Evolutionary conservation across 192 early-diverging fungal species (phyloP).

Genomic region (Backusella tuberculispora): DNA sequence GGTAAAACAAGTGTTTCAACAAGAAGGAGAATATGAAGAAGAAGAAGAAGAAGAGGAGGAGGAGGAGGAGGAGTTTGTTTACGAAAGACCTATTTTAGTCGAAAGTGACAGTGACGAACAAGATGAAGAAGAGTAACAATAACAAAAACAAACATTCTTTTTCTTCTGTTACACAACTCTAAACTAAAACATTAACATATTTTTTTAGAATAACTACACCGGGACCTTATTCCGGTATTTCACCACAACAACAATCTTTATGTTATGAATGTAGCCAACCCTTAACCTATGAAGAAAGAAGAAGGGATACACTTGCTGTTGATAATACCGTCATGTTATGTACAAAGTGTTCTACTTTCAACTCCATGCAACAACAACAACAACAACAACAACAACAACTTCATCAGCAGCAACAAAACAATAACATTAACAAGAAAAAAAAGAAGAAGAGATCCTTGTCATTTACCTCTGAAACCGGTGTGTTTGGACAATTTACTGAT

Average conservation of each 20-base stretch:
- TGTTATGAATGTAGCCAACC: not conserved
- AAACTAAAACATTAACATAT: not conserved
- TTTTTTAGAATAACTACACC: not conserved
- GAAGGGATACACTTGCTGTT: not conserved
- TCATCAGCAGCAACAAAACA: not conserved
- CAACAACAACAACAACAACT: not conserved
- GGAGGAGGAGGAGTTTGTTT: not conserved
- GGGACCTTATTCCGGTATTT: not conserved
- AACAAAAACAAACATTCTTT: not conserved
- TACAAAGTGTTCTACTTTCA: not conserved
- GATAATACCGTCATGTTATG: not conserved
- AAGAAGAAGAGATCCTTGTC: not conserved
- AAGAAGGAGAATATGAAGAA: not conserved
- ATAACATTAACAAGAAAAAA: too few species aligned
- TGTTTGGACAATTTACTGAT: not conserved
- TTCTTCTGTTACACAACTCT: not conserved
- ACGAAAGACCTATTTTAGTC: conserved; percentile 15
- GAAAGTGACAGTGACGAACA: conserved; percentile 23
- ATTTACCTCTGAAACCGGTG: not conserved
- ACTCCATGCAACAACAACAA: not conserved
- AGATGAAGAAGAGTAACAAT: conserved; percentile 7
- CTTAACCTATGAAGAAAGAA: not conserved
- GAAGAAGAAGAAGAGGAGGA: not conserved
- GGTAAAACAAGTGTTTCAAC: not conserved
- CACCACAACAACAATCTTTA: not conserved